Evolutionary conservation across 164 flowering plant genomes (phyloP), one percentile per base, ranked within the genome.

Genomic region (Santalum album): DNA sequence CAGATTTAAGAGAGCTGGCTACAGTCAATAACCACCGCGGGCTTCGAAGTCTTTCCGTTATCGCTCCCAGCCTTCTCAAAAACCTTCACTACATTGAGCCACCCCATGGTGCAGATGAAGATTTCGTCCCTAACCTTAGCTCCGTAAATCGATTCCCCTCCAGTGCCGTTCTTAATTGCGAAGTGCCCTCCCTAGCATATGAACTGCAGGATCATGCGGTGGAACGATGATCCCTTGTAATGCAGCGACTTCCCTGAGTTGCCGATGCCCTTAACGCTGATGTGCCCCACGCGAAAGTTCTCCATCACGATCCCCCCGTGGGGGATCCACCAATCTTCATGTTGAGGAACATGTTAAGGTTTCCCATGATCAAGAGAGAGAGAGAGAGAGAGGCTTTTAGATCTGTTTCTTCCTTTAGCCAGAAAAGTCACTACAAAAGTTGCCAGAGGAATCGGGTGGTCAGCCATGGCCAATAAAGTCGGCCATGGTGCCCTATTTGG

Each of bases 111-210:
- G 32, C 84, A 79, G 55, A 79, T 56, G 67, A 79, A 79, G 64
- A 79, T n/a, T 69, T 77, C 81, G 43, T 79, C 87, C 6, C 69
- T 72, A 61, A 82, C 79, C 76, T 79, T 79, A 7, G 66, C 23
- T 1, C 87, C 87, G 59, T 82, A 82, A 69, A 82, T 79, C 18
- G 89, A 83, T 57, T 86, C 94, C 2, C 89, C 89, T 0, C 94
- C 87, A 56, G 88, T 85, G 7, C 92, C 86, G 64, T 80, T 79
- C 16, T 89, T 86, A 45, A 73, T 72, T 4, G 85, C 81, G 75
- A 83, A 79, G 55, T 86, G 90, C 7, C 94, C 94, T 1, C 89
- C 87, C 67, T 83, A 87, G 65, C 87, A 83, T 83, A 83, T 80
- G 78, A 80, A 81, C 0, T 50, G 54, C 0, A 87, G 89, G 72